Percentiles rank a stretch among this genome's conserved stretches.
phyloP scores from a whole-genome alignment of 140 eudicot genomes.

The Cichorium intybus region DNA sequence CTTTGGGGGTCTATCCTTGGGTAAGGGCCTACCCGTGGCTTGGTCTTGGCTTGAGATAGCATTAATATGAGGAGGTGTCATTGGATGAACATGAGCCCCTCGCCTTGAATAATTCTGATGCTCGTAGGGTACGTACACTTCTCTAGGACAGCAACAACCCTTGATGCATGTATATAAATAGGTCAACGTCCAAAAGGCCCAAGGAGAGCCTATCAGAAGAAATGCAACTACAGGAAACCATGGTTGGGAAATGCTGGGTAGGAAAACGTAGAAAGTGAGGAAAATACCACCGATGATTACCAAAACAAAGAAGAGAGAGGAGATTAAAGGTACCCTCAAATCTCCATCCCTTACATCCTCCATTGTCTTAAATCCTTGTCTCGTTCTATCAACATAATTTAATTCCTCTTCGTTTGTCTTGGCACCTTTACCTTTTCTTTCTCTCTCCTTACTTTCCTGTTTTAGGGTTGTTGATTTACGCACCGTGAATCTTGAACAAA shows the following conservation, averaged over 20 bases:
- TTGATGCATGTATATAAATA: slow-evolving; percentile 64
- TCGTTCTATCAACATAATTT: slow-evolving; percentile 28
- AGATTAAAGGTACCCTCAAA: slow-evolving; percentile 67
- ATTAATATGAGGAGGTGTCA: slow-evolving; percentile 17
- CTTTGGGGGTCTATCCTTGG: slow-evolving; percentile 19
- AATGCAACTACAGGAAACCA: slow-evolving; percentile 66
- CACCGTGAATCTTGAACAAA: slow-evolving; percentile 25
- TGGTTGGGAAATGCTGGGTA: slow-evolving; percentile 46
- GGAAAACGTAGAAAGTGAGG: slow-evolving; percentile 50
- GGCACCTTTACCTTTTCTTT: slow-evolving; percentile 5
- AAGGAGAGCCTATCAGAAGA: slow-evolving; percentile 61
- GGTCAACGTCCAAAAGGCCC: slow-evolving; percentile 77
- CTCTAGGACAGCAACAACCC: slow-evolving; percentile 30
- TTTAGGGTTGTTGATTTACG: slow-evolving; percentile 12
- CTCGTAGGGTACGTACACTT: slow-evolving; percentile 8
- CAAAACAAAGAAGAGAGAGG: slow-evolving; percentile 58
- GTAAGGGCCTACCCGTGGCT: slow-evolving; percentile 8
- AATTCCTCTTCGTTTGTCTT: slow-evolving; percentile 10
- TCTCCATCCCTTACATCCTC: slow-evolving; percentile 78
- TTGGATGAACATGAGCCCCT: slow-evolving; percentile 9
- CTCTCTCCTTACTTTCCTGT: slow-evolving; percentile 10
- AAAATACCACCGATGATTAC: slow-evolving; percentile 60
- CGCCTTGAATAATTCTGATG: slow-evolving; percentile 33
- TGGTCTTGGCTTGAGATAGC: slow-evolving; percentile 4
- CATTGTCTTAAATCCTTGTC: slow-evolving; percentile 39